These are phyloP conservation scores for Aschersonia sp. DNA, from an alignment of 2,329 filamentous ascomycete genomes.

Conservation along the genomic window DNA sequence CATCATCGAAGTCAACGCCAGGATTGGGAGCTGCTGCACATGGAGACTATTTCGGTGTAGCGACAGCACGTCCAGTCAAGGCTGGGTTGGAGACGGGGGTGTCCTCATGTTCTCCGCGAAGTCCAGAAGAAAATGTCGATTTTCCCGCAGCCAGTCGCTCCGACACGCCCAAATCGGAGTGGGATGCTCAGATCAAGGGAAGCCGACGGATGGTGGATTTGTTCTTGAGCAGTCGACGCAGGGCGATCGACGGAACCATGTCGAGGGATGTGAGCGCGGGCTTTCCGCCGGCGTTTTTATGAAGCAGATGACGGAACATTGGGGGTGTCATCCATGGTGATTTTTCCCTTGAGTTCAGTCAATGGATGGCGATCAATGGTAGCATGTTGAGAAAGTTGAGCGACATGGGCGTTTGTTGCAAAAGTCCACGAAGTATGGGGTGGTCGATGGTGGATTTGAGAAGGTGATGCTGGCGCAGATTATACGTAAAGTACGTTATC, in stretches of 20 bases:
- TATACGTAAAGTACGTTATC: too few relatives aligned
- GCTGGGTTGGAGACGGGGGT: background rate
- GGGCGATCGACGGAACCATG: slow-evolving; percentile 21
- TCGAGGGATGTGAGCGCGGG: slow-evolving; percentile 11
- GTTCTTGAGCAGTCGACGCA: slow-evolving; percentile 35
- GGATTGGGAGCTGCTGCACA: slow-evolving; percentile 7
- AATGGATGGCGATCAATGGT: background rate
- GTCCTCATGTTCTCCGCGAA: background rate
- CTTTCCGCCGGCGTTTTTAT: slow-evolving; percentile 18
- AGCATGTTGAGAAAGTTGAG: background rate
- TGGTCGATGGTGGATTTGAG: too few relatives aligned
- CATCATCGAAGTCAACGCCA: slow-evolving; percentile 16
- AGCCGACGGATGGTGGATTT: slow-evolving; percentile 39
- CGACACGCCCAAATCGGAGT: slow-evolving; percentile 4
- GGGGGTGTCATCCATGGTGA: too few relatives aligned
- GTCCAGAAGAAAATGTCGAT: background rate
- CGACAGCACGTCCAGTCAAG: background rate
- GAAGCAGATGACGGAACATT: background rate
- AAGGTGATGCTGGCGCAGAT: too few relatives aligned
- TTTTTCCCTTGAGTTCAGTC: too few relatives aligned
- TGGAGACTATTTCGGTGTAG: background rate
- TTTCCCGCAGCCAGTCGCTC: background rate
- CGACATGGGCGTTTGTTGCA: too few relatives aligned
- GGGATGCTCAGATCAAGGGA: slow-evolving; percentile 22
- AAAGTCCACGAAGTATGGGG: too few relatives aligned